These are phyloP conservation scores for Salix udensis DNA, from an alignment of 345 rosid species.

Conservation along the genomic window DNA sequence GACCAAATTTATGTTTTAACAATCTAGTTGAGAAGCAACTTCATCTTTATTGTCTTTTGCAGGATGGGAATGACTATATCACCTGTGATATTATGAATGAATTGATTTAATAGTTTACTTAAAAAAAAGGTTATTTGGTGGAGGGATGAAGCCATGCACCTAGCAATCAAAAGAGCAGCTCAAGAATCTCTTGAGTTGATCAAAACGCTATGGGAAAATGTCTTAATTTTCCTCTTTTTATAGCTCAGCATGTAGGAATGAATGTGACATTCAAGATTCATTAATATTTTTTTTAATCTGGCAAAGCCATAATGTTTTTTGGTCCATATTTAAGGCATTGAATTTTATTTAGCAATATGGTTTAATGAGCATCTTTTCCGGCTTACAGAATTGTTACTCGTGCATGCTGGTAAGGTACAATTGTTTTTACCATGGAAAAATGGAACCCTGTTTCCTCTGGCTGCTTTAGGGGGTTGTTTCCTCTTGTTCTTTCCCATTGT, in stretches of 20 bases:
- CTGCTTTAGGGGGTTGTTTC: background rate
- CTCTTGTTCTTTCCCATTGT: no score
- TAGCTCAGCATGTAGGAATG: background rate
- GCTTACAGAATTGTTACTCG: slow-evolving; percentile 16
- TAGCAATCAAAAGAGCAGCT: background rate
- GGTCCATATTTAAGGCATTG: background rate
- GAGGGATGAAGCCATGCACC: background rate
- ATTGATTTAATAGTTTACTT: background rate
- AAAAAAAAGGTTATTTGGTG: no score
- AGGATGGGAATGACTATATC: background rate
- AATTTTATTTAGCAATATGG: background rate
- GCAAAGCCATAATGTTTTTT: background rate
- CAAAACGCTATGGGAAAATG: background rate
- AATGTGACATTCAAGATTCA: background rate
- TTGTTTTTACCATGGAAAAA: background rate
- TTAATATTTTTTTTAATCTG: background rate
- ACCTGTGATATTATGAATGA: background rate
- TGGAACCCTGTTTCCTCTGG: background rate
- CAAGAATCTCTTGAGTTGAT: background rate
- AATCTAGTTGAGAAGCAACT: background rate
- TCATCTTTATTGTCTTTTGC: background rate
- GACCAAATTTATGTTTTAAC: background rate
- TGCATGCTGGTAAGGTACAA: slow-evolving; percentile 31
- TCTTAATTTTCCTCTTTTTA: background rate
- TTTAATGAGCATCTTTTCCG: background rate